A percentile compares a stretch with the other conserved stretches of the same genome.
Conservation (phyloP, 2,329 filamentous ascomycete species). For the Arthrobotrys entomopaga region DNA sequence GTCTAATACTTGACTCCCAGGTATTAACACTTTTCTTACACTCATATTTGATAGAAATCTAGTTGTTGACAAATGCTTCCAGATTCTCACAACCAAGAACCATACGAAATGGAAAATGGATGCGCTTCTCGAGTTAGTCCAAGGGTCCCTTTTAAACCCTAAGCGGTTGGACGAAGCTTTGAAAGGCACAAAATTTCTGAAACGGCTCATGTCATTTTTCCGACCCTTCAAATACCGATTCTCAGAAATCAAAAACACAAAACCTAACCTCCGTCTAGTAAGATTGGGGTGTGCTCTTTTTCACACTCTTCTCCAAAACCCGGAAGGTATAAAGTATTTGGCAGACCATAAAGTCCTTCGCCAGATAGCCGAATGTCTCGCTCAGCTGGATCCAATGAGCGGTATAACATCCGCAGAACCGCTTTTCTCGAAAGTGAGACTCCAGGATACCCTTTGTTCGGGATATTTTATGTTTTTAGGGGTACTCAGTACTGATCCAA, state of each 20-base stretch:
- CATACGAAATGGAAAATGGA: slow-evolving; percentile 99
- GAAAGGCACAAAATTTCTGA: slow-evolving; percentile 94
- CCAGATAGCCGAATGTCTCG: slow-evolving; percentile 93
- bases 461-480: slow-evolving; percentile 79
- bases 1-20: slow-evolving; percentile 66
- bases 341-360: slow-evolving; percentile 91
- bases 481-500: slow-evolving; percentile 81
- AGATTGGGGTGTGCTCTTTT: slow-evolving; percentile 88
- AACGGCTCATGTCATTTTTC: slow-evolving; percentile 92
- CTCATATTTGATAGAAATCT: not conserved
- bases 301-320: slow-evolving; percentile 83
- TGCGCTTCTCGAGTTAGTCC: slow-evolving; percentile 86
- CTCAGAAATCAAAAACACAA: slow-evolving; percentile 86
- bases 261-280: slow-evolving; percentile 93
- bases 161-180: slow-evolving; percentile 94
- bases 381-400: slow-evolving; percentile 79
- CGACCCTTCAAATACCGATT: slow-evolving; percentile 97
- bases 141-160: slow-evolving; percentile 88
- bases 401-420: slow-evolving; percentile 83
- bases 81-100: slow-evolving; percentile 85
- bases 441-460: slow-evolving; percentile 85
- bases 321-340: slow-evolving; percentile 85
- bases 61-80: not conserved
- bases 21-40: slow-evolving; percentile 20
- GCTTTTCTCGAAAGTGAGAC: slow-evolving; percentile 85